Evolutionary conservation across 306 rosid species (phyloP), one percentile per base, ranked within the genome.

Genomic region (Cicer bijugum): DNA sequence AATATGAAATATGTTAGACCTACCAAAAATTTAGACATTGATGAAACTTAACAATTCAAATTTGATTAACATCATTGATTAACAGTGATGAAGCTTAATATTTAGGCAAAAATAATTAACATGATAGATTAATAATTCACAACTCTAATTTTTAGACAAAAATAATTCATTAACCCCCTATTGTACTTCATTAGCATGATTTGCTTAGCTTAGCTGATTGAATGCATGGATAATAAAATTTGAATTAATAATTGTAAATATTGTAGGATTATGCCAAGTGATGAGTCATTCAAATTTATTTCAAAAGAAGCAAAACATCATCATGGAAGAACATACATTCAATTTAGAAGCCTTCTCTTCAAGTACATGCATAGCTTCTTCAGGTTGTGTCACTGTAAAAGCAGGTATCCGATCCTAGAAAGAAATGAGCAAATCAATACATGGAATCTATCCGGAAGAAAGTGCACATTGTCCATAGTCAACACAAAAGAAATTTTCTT

Each of bases 351-450:
- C 99, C 84, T 87, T 95, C 81, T 88, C 90, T 85, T 84, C 84
- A 81, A 95, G 97, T 57, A 90, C 97, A 57, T 5, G 62, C 97
- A 88, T 91, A 78, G 97, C 97, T 87, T 91, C 99, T 2, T 87
- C 97, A 67, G 97, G 97, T 78, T 95, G 99, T 81, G 87, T 86
- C 61, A 86, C 91, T 12, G 97, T 91, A 38, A 95, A 85, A 69
- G 99, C 97, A 12, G 97, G 99, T 73, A 89, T 79, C n/a, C 85
- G 74, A 61, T 65, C 83, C 99, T 95, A 88, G 63, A 75, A 45
- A 71, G n/a, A 62, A 65, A 35, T 10, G 5, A 42, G 23, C 17
- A 68, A 58, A 65, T 9, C 65, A 67, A 46, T 40, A 60, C 60
- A 63, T 38, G n/a, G n/a, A 57, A 61, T 67, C 67, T 65, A 11